These are phyloP conservation scores for Collariella sp. DNA, from an alignment of 495 filamentous ascomycete genomes.

Conservation along the genomic window DNA sequence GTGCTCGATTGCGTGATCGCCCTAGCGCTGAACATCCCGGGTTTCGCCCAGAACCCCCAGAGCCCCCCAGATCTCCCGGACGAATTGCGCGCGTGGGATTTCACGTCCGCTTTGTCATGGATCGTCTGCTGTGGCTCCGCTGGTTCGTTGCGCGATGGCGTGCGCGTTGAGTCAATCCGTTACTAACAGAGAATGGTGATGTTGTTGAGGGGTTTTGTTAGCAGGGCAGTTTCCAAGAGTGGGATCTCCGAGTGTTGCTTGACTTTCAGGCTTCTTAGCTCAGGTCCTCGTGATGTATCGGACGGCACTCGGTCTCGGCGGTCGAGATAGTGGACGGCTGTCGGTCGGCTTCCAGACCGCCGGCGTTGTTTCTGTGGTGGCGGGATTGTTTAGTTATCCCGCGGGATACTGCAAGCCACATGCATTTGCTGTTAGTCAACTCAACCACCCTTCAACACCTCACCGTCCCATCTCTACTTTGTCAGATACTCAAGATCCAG, in stretches of 20 bases:
- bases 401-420: no score
- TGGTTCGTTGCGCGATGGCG: neutral
- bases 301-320: no score
- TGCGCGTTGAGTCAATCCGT: neutral
- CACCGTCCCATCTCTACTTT: neutral
- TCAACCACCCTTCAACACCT: no score
- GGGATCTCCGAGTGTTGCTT: neutral
- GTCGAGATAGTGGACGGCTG: no score
- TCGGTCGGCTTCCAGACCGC: no score
- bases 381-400: no score
- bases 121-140: neutral
- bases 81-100: constrained; percentile 28
- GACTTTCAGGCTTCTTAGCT: neutral
- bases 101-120: constrained; percentile 25
- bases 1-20: constrained; percentile 31
- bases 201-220: neutral
- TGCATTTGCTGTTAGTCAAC: no score
- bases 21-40: constrained; percentile 22
- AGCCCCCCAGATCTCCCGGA: constrained; percentile 9
- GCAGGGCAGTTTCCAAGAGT: neutral
- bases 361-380: no score
- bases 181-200: neutral
- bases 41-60: constrained; percentile 18
- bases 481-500: neutral
- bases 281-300: neutral